phyloP scores from a whole-genome alignment of 2,329 filamentous ascomycete genomes.

The Fusarium newnesense region DNA sequence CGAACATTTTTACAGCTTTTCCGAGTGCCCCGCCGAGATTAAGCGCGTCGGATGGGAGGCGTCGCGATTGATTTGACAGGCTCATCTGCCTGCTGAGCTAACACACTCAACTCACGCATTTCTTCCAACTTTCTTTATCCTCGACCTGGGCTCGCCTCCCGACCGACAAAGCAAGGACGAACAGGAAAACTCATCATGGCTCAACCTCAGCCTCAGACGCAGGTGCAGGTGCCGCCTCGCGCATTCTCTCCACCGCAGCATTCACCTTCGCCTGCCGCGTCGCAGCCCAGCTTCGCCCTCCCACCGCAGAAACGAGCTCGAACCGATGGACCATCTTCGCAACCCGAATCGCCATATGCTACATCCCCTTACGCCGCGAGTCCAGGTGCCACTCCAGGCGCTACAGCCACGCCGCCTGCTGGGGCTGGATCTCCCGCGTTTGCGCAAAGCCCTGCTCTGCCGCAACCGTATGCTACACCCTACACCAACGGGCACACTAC shows the following conservation, averaged over 20 bases:
- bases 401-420: conserved; percentile 54
- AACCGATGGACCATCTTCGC: conserved; percentile 72
- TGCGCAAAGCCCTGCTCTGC: conserved; percentile 47
- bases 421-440: conserved; percentile 51
- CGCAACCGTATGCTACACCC: conserved; percentile 49
- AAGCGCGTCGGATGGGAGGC: conserved; percentile 59
- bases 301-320: conserved; percentile 75
- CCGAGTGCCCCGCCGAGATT: conserved; percentile 32
- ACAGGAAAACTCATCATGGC: conserved; percentile 57
- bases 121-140: conserved; percentile 16
- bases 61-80: conserved; percentile 58
- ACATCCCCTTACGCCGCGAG: conserved; percentile 62
- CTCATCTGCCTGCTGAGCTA: conserved; percentile 60
- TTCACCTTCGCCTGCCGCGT: conserved; percentile 68
- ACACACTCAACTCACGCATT: conserved; percentile 28
- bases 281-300: conserved; percentile 64
- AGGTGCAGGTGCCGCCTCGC: conserved; percentile 59
- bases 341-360: conserved; percentile 71
- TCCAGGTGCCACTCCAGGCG: conserved; percentile 56
- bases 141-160: conserved; percentile 13
- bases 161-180: conserved; percentile 12
- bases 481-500: conserved; percentile 54
- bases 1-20: conserved; percentile 13
- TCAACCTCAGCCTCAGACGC: conserved; percentile 63
- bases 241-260: conserved; percentile 72